These are phyloP conservation scores for barley (Hordeum vulgare) DNA, from an alignment of 176 grass and related monocot genomes.

Conservation along the genomic window MorexV3_pseudomolecules_assembly NC_058521.1:604347592-604348091, in stretches of 20 bases:
- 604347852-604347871: constrained; percentile 81
- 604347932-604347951: constrained; percentile 62
- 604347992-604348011: constrained; percentile 35
- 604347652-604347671: background rate
- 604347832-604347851: constrained; percentile 30
- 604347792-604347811: constrained; percentile 1
- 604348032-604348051: constrained; percentile 43
- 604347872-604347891: constrained; percentile 84
- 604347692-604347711: background rate
- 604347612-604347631: background rate
- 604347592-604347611: background rate
- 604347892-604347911: constrained; percentile 84
- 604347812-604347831: background rate
- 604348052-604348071: constrained; percentile 53
- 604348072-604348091: constrained; percentile 46
- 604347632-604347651: background rate
- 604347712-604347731: background rate
- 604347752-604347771: background rate
- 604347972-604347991: constrained; percentile 81
- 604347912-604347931: constrained; percentile 60
- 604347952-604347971: constrained; percentile 75
- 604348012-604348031: constrained; percentile 52
- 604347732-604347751: background rate
- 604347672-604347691: background rate
- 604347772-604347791: background rate